phyloP scores from a whole-genome alignment of 2,329 filamentous ascomycete species.

The Talaromyces sp. region DNA sequence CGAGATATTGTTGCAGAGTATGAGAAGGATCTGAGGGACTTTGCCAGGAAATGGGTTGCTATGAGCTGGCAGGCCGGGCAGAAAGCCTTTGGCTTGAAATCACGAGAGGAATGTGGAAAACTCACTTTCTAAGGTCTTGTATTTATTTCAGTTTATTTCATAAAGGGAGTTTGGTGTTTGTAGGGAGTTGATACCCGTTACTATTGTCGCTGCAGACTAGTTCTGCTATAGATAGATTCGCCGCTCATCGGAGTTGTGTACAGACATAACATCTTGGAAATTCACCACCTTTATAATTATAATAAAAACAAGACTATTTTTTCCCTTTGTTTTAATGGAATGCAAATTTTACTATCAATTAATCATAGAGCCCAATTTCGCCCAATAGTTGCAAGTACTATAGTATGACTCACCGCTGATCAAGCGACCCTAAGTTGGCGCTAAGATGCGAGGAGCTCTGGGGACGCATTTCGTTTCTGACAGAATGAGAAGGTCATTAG shows the following conservation, averaged over 20 bases:
- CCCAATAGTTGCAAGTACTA: not conserved
- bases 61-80: conserved; percentile 19
- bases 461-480: not conserved
- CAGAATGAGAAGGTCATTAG: not conserved
- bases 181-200: not conserved
- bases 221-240: not conserved
- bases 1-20: conserved; percentile 13
- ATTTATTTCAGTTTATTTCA: not conserved
- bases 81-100: conserved; percentile 18
- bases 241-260: not conserved
- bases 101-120: conserved; percentile 17
- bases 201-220: not conserved
- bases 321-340: not conserved
- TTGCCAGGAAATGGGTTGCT: conserved; percentile 16
- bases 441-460: not conserved
- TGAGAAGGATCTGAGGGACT: conserved; percentile 16
- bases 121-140: not conserved
- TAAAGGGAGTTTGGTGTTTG: not conserved
- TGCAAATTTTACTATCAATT: not conserved
- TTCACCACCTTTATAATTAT: not conserved
- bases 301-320: not conserved
- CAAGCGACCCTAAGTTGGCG: not conserved
- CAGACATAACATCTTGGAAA: not conserved
- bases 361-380: not conserved
- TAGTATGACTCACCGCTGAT: not conserved